phyloP scores from a whole-genome alignment of 2,329 filamentous ascomycete species.

The Colletotrichum trifolii region DNA sequence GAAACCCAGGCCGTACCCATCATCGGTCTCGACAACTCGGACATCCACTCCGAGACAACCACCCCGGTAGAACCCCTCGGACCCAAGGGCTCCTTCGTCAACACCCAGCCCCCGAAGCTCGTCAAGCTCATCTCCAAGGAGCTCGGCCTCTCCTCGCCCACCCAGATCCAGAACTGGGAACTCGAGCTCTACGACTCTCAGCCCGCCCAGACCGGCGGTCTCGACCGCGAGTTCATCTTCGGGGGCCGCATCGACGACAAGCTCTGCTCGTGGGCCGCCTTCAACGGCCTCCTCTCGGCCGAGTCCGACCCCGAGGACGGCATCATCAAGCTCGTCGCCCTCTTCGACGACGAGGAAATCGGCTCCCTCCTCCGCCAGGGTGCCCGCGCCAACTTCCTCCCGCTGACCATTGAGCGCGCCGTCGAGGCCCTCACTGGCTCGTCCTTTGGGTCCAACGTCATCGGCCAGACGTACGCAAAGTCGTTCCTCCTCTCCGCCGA shows the following conservation, averaged over 20 bases:
- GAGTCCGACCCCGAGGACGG: slow-evolving; percentile 66
- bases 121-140: slow-evolving; percentile 84
- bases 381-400: slow-evolving; percentile 88
- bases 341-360: slow-evolving; percentile 98
- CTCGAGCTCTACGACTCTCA: slow-evolving; percentile 94
- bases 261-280: slow-evolving; percentile 92
- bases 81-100: slow-evolving; percentile 76
- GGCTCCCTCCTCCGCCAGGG: slow-evolving; percentile 91
- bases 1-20: slow-evolving; percentile 97
- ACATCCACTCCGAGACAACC: slow-evolving; percentile 51
- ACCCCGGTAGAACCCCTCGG: slow-evolving; percentile 60
- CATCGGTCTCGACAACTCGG: slow-evolving; percentile 84
- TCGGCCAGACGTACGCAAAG: slow-evolving; percentile 87
- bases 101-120: slow-evolving; percentile 86
- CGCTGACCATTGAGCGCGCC: slow-evolving; percentile 82
- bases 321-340: slow-evolving; percentile 89
- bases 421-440: slow-evolving; percentile 68
- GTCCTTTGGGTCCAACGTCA: slow-evolving; percentile 67
- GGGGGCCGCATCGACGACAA: slow-evolving; percentile 97
- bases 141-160: slow-evolving; percentile 78
- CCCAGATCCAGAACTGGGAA: slow-evolving; percentile 92
- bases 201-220: slow-evolving; percentile 82
- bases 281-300: slow-evolving; percentile 82
- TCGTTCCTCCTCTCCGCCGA: slow-evolving; percentile 94
- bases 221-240: slow-evolving; percentile 95